Conservation (phyloP, 352 stramenopile species). For the Thraustochytrium sp. region DNA sequence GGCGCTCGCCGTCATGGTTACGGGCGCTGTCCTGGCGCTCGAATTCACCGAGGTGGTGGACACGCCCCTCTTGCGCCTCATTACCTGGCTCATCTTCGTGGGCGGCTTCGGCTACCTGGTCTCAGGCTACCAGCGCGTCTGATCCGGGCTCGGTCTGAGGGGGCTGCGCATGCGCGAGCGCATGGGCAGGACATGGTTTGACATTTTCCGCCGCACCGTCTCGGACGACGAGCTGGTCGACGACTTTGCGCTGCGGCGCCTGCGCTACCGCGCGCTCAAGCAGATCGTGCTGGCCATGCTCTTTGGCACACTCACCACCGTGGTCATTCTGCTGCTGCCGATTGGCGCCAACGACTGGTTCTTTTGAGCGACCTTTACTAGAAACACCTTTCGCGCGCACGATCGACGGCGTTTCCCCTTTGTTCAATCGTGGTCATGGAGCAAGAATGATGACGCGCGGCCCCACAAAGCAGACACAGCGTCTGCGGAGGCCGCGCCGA, state of each 20-base stretch:
- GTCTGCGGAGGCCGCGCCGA: not conserved
- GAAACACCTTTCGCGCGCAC: not conserved
- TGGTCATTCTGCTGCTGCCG: not conserved
- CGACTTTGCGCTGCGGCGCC: not conserved
- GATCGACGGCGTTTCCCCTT: not conserved
- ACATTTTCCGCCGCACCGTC: not conserved
- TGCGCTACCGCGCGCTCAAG: not conserved
- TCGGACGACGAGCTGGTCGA: not conserved
- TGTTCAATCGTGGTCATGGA: not conserved
- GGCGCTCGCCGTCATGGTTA: not conserved
- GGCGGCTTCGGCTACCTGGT: not conserved
- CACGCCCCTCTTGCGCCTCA: not conserved
- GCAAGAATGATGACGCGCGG: not conserved
- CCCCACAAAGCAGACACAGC: not conserved
- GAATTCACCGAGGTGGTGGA: not conserved
- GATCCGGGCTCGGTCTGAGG: not conserved
- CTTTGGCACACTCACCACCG: not conserved
- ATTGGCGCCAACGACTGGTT: slow-evolving; percentile 18
- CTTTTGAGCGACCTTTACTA: not conserved
- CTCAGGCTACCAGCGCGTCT: not conserved
- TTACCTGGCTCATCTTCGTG: not conserved
- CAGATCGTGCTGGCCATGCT: not conserved
- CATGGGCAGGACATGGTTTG: not conserved
- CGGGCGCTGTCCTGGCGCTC: not conserved
- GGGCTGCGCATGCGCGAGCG: not conserved